Conservation (phyloP, 1,284 basidiomycete species). For the Phellopilus nigrolimitatus region DNA sequence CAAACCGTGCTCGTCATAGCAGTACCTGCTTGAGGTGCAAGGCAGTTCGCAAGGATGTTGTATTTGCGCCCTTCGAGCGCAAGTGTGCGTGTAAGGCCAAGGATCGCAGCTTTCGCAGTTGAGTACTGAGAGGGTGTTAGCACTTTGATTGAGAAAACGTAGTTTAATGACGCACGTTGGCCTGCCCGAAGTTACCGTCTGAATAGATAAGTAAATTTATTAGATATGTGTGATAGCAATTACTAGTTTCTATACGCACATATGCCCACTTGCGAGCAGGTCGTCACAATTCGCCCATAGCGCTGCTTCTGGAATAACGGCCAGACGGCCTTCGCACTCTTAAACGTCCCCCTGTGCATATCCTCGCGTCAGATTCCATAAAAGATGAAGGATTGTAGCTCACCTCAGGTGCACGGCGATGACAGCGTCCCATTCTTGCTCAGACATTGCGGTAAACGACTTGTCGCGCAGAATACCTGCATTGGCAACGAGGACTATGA, state of each 20-base stretch:
- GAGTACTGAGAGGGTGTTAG: conserved; percentile 56
- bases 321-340: conserved; percentile 95
- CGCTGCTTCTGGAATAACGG: conserved; percentile 96
- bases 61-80: conserved; percentile 93
- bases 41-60: conserved; percentile 83
- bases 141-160: neutral
- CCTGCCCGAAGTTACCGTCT: conserved; percentile 96
- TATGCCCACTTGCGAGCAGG: conserved; percentile 89
- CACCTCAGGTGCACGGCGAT: conserved; percentile 83
- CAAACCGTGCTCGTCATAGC: conserved; percentile 88
- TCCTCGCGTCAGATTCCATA: neutral
- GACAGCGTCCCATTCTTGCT: conserved; percentile 94
- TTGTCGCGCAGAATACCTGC: conserved; percentile 94
- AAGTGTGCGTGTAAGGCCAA: conserved; percentile 85
- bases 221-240: conserved; percentile 1
- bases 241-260: conserved; percentile 46
- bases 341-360: conserved; percentile 14
- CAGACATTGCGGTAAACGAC: conserved; percentile 85
- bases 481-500: conserved; percentile 89
- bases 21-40: conserved; percentile 88
- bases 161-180: conserved; percentile 49
- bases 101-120: conserved; percentile 91
- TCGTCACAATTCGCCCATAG: conserved; percentile 94
- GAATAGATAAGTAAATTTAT: conserved; percentile 15
- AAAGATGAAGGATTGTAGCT: neutral